Conservation (phyloP, 2,329 filamentous ascomycete genomes). For the Diaporthe batatas region DNA sequence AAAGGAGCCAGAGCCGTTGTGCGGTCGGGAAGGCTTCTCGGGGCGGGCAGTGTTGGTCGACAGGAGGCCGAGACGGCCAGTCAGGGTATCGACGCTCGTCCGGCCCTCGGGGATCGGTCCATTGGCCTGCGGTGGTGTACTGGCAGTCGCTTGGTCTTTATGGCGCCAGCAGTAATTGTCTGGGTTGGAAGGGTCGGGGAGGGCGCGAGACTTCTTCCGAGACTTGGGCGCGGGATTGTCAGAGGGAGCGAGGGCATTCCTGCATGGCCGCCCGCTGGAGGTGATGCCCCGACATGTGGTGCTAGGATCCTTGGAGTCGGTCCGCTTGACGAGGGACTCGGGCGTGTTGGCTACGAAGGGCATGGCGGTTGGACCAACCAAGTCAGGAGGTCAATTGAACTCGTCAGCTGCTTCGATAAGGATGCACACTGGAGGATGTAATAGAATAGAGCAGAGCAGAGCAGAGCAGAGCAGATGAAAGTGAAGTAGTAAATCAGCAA, state of each 20-base stretch:
- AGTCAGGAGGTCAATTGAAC: not conserved
- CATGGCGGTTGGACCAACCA: slow-evolving; percentile 58
- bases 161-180: slow-evolving; percentile 95
- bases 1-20: slow-evolving; percentile 30
- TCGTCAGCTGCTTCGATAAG: not conserved
- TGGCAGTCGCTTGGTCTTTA: slow-evolving; percentile 81
- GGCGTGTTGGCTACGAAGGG: slow-evolving; percentile 80
- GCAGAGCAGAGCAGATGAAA: no score
- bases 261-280: slow-evolving; percentile 83
- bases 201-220: slow-evolving; percentile 50
- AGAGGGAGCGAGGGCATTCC: slow-evolving; percentile 72
- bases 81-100: slow-evolving; percentile 88
- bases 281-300: slow-evolving; percentile 93
- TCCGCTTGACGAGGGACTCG: slow-evolving; percentile 81
- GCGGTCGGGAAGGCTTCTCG: slow-evolving; percentile 44
- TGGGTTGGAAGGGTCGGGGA: slow-evolving; percentile 67
- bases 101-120: slow-evolving; percentile 72
- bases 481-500: not conserved
- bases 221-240: slow-evolving; percentile 51
- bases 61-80: slow-evolving; percentile 82
- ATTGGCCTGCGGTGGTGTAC: slow-evolving; percentile 58
- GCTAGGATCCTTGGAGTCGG: slow-evolving; percentile 86
- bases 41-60: slow-evolving; percentile 66
- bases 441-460: not conserved
- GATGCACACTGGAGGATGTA: not conserved